Conservation (phyloP, 2,329 filamentous ascomycete species). For the Trichoderma arundinaceum region DNA sequence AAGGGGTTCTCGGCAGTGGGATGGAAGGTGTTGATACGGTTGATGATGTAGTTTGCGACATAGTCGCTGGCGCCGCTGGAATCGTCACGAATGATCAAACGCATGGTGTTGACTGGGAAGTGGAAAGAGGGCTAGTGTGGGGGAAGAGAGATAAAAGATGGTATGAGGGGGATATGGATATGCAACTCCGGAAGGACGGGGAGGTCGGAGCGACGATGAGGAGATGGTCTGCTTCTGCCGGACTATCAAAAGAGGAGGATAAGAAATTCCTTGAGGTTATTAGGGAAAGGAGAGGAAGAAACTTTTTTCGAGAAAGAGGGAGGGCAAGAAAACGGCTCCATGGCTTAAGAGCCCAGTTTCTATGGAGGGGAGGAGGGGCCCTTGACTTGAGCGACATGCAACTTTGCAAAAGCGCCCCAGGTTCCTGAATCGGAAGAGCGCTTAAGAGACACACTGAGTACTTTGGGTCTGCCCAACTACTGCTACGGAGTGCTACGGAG, state of each 20-base stretch:
- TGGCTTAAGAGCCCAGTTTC: slow-evolving; percentile 27
- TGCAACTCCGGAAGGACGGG: slow-evolving; percentile 5
- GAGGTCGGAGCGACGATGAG: slow-evolving; percentile 4
- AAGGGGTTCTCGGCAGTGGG: slow-evolving; percentile 77
- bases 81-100: slow-evolving; percentile 81
- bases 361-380: slow-evolving; percentile 28
- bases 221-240: background rate
- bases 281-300: slow-evolving; percentile 6
- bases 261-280: background rate
- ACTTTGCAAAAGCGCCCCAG: slow-evolving; percentile 15
- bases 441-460: background rate
- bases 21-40: slow-evolving; percentile 77
- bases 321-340: slow-evolving; percentile 27
- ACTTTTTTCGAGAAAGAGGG: slow-evolving; percentile 16
- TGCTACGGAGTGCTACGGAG: background rate
- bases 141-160: slow-evolving; percentile 4
- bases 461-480: background rate
- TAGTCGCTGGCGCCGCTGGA: slow-evolving; percentile 71
- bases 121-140: slow-evolving; percentile 31
- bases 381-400: slow-evolving; percentile 18
- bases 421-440: slow-evolving; percentile 31
- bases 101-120: slow-evolving; percentile 58
- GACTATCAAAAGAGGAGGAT: background rate
- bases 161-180: slow-evolving; percentile 1
- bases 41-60: slow-evolving; percentile 82